phyloP scores from a whole-genome alignment of 192 early-diverging fungal species.

The Hyaloraphidium curvatum region DNA sequence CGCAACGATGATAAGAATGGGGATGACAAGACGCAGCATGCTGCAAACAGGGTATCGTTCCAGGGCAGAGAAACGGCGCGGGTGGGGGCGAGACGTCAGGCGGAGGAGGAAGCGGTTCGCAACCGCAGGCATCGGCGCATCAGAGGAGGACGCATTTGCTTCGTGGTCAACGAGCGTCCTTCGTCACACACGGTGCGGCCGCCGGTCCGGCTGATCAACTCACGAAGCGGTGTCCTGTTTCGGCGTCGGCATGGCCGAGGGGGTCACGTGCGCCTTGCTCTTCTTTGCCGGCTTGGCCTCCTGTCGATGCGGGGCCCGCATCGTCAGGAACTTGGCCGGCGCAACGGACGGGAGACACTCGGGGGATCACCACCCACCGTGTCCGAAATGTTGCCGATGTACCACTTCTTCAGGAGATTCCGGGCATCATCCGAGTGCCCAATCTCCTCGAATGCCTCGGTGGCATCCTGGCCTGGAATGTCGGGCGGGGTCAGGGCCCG shows the following conservation, averaged over 20 bases:
- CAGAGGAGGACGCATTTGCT: background rate
- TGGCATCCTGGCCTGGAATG: slow-evolving; percentile 43
- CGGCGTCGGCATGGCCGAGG: background rate
- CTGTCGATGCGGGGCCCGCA: background rate
- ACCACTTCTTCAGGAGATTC: slow-evolving; percentile 53
- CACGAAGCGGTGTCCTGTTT: background rate
- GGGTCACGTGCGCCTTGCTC: background rate
- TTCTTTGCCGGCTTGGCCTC: background rate
- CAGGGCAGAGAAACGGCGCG: background rate
- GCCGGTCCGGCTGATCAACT: background rate
- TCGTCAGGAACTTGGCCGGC: background rate
- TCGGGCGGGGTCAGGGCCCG: background rate
- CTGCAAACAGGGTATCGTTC: background rate
- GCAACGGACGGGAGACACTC: background rate
- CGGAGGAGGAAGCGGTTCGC: background rate
- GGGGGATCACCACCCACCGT: background rate
- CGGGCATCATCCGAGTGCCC: slow-evolving; percentile 91
- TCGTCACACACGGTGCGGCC: background rate
- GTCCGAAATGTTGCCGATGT: slow-evolving; percentile 48
- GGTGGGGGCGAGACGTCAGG: background rate
- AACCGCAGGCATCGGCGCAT: background rate
- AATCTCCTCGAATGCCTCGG: slow-evolving; percentile 89
- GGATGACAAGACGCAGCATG: slow-evolving; percentile 26
- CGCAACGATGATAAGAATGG: slow-evolving; percentile 25
- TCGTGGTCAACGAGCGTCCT: background rate